Conservation (phyloP, 176 grass and related monocot genomes). For the Paspalum notatum region DNA sequence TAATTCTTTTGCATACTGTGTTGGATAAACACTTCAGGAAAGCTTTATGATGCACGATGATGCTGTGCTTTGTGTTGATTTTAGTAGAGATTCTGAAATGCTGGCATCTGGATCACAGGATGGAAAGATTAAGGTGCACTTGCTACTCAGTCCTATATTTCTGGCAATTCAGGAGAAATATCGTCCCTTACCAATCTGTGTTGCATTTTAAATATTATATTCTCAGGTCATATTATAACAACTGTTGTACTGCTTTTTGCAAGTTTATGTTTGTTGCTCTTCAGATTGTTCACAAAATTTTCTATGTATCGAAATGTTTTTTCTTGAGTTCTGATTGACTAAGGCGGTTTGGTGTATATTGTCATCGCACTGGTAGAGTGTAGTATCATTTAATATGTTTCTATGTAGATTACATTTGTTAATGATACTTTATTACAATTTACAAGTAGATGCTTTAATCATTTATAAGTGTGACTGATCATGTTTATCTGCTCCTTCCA, state of each 20-base stretch:
- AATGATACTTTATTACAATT: background rate
- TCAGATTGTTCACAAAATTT: constrained; percentile 18
- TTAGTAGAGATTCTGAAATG: constrained; percentile 98
- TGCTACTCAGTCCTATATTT: background rate
- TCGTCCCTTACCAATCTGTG: background rate
- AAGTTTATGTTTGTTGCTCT: constrained; percentile 17
- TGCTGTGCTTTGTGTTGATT: constrained; percentile 91
- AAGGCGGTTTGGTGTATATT: background rate
- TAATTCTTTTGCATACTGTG: constrained; percentile 25
- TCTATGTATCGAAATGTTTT: constrained; percentile 11
- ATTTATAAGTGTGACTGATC: constrained; percentile 18
- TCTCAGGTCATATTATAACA: background rate
- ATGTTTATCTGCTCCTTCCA: constrained; percentile 37
- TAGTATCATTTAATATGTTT: constrained; percentile 13
- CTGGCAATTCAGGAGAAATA: background rate
- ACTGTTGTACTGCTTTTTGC: background rate
- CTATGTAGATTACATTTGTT: background rate
- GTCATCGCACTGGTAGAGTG: background rate
- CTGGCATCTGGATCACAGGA: constrained; percentile 93
- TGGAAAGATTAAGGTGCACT: constrained; percentile 96
- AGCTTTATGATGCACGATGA: constrained; percentile 99
- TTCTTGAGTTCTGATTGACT: background rate
- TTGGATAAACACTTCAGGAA: constrained; percentile 68
- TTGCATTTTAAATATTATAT: constrained; percentile 11
- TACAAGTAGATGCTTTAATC: background rate